These are phyloP conservation scores for Cytidiella melzeri DNA, from an alignment of 768 basidiomycete species.

Conservation along the genomic window DNA sequence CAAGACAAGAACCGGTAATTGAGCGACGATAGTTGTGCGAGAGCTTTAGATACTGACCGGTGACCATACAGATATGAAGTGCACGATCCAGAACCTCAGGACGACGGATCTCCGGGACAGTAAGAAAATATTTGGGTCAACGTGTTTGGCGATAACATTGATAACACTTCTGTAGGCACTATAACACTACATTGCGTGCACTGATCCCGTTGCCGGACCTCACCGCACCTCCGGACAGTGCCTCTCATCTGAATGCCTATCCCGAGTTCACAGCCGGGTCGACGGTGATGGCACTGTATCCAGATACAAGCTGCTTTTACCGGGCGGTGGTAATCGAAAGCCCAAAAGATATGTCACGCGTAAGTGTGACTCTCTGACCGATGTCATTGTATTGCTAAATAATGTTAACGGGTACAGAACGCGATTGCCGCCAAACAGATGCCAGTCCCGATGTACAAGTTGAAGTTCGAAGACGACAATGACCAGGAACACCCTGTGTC, in stretches of 20 bases:
- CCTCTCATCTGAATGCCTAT: constrained; percentile 63
- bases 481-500: constrained; percentile 72
- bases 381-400: too few species aligned
- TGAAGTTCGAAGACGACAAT: constrained; percentile 87
- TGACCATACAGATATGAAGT: constrained; percentile 63
- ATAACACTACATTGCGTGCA: constrained; percentile 61
- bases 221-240: constrained; percentile 45
- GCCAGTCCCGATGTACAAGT: constrained; percentile 59
- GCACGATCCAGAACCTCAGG: constrained; percentile 79
- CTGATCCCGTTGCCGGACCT: constrained; percentile 82
- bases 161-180: constrained; percentile 37
- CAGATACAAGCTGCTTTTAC: constrained; percentile 89
- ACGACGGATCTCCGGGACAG: constrained; percentile 68
- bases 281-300: constrained; percentile 83
- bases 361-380: constrained; percentile 26
- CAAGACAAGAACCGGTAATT: constrained; percentile 67
- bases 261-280: constrained; percentile 67
- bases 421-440: constrained; percentile 14
- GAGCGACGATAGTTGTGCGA: too few species aligned
- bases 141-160: not conserved
- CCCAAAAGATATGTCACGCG: constrained; percentile 42
- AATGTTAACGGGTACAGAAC: too few species aligned
- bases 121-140: constrained; percentile 19
- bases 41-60: not conserved
- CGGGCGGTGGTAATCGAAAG: constrained; percentile 77